Evolutionary conservation across 495 filamentous ascomycete genomes (phyloP).

Genomic region (Chaetomium fimeti): DNA sequence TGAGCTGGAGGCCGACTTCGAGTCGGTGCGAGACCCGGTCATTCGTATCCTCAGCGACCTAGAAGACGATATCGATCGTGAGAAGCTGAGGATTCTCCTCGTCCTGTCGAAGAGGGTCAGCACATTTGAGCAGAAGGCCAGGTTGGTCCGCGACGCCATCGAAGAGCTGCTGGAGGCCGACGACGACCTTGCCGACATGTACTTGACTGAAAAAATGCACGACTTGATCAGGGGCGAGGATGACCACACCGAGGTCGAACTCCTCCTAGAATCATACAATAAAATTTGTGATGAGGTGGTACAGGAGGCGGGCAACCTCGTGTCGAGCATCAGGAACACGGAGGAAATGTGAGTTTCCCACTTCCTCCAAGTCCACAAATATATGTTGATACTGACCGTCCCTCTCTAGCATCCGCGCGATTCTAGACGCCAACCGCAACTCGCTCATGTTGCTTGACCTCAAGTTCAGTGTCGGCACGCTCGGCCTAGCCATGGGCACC

Average conservation of each 20-base stretch:
- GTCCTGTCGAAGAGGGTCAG: constrained; percentile 93
- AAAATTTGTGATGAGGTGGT: constrained; percentile 98
- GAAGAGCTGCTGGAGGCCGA: constrained; percentile 97
- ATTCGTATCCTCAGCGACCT: constrained; percentile 82
- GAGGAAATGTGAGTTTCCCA: constrained; percentile 83
- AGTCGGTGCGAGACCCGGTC: constrained; percentile 86
- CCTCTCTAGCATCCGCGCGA: constrained; percentile 75
- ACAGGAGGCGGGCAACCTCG: constrained; percentile 85
- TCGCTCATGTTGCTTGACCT: constrained; percentile 96
- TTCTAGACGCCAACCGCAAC: constrained; percentile 97
- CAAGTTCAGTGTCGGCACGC: constrained; percentile 91
- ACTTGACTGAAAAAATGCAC: constrained; percentile 78
- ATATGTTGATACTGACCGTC: constrained; percentile 4
- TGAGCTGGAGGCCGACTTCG: constrained; percentile 89
- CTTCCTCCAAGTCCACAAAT: neutral
- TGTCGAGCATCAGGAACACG: constrained; percentile 94
- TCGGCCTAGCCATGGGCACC: constrained; percentile 87
- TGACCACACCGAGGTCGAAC: constrained; percentile 94
- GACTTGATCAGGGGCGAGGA: constrained; percentile 74
- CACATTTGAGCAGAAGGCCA: constrained; percentile 96
- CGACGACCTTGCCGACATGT: constrained; percentile 94
- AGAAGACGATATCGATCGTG: constrained; percentile 95
- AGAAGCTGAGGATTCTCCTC: constrained; percentile 84
- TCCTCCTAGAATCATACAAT: constrained; percentile 94
- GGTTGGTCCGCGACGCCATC: constrained; percentile 89